phyloP scores from a whole-genome alignment of 2,329 filamentous ascomycete species.

The Camptophora hylomeconis region DNA sequence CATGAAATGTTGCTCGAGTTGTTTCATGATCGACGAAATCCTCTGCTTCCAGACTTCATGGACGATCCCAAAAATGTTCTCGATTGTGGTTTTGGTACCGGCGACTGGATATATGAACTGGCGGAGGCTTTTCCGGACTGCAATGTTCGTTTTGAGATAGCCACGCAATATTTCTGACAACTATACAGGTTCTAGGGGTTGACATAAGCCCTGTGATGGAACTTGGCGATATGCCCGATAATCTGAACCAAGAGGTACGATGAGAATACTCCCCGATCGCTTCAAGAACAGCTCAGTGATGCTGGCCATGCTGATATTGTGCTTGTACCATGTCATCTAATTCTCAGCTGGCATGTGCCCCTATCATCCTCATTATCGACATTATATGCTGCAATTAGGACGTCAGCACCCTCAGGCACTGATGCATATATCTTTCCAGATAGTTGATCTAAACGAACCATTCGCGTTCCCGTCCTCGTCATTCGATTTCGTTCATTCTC shows the following conservation, averaged over 20 bases:
- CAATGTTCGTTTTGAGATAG: too few species aligned
- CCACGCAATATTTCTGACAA: not conserved
- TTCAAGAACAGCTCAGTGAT: not conserved
- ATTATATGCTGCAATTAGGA: too few species aligned
- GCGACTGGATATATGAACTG: conserved; percentile 83
- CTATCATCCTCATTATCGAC: too few species aligned
- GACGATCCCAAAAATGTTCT: conserved; percentile 27
- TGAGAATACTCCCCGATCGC: not conserved
- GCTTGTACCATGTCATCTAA: too few species aligned
- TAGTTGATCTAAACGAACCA: conserved; percentile 1
- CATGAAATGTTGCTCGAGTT: conserved; percentile 1
- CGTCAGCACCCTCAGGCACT: too few species aligned
- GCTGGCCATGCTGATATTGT: too few species aligned
- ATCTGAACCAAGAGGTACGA: conserved; percentile 1
- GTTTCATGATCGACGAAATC: not conserved
- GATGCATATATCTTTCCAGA: conserved; percentile 2
- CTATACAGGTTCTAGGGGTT: conserved; percentile 1
- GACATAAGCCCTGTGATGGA: conserved; percentile 1
- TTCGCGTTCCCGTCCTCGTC: conserved; percentile 1
- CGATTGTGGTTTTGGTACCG: conserved; percentile 70
- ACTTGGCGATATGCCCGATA: not conserved
- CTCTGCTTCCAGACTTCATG: not conserved
- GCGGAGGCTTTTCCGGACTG: conserved; percentile 49
- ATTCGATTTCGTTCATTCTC: conserved; percentile 5
- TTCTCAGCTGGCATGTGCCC: too few species aligned